These are phyloP conservation scores for Colletotrichum ledebouriae DNA, from an alignment of 2,329 filamentous ascomycete genomes.

Conservation along the genomic window DNA sequence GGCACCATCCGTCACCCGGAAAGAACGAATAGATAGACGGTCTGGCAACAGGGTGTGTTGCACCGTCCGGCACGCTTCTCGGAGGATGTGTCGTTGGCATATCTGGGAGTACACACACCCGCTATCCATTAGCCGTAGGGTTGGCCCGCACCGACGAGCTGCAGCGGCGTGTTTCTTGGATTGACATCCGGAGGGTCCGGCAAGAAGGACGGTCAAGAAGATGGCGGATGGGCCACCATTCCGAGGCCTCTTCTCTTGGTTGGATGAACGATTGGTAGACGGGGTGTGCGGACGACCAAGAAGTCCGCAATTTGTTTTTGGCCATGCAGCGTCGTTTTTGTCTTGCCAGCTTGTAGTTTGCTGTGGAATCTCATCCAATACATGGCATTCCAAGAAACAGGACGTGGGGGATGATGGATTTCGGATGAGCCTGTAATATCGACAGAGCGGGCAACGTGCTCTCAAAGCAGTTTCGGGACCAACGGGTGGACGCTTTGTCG, in stretches of 20 bases:
- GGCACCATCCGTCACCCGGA: conserved; percentile 21
- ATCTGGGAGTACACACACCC: conserved; percentile 22
- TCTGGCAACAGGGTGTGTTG: conserved; percentile 28
- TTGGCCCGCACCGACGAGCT: conserved; percentile 33
- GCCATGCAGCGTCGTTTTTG: conserved; percentile 10
- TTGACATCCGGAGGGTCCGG: conserved; percentile 27
- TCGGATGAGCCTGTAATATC: conserved; percentile 34
- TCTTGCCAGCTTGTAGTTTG: conserved; percentile 10
- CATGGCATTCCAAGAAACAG: conserved; percentile 32
- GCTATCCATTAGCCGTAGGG: conserved; percentile 30
- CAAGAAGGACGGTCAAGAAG: conserved; percentile 19
- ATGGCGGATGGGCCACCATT: conserved; percentile 2
- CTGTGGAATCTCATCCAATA: conserved; percentile 27
- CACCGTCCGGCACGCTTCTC: conserved; percentile 26
- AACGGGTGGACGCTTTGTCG: conserved; percentile 33
- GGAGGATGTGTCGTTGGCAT: conserved; percentile 24
- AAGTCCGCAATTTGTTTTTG: conserved; percentile 8
- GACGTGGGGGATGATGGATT: conserved; percentile 26
- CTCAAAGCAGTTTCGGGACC: conserved; percentile 34
- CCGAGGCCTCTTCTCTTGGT: conserved; percentile 10
- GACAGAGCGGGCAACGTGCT: conserved; percentile 32
- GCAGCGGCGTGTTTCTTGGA: conserved; percentile 21
- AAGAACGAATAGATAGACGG: conserved; percentile 25
- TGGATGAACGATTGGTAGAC: conserved; percentile 4
- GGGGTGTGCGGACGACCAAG: conserved; percentile 1